Evolutionary conservation across 352 stramenopile species (phyloP).

Genomic region (Pythium dissotocum): DNA sequence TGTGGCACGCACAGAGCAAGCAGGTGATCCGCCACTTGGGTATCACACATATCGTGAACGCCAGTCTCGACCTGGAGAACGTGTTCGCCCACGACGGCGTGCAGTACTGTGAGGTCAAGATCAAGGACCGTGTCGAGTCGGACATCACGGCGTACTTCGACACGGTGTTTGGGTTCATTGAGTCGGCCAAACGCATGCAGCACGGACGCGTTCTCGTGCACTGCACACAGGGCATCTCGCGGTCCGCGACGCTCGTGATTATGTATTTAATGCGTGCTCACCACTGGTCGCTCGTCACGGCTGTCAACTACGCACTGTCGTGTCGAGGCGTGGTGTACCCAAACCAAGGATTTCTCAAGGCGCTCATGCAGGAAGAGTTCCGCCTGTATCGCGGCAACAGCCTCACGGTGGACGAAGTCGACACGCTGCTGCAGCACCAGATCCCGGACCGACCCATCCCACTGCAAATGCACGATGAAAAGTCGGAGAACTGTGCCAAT

Average conservation of each 20-base stretch:
- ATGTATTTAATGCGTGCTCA: constrained; percentile 87
- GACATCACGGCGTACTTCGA: constrained; percentile 79
- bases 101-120: constrained; percentile 75
- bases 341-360: constrained; percentile 79
- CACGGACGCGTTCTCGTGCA: constrained; percentile 81
- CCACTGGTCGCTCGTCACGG: constrained; percentile 82
- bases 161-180: constrained; percentile 69
- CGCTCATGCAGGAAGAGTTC: constrained; percentile 78
- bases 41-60: constrained; percentile 87
- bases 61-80: constrained; percentile 76
- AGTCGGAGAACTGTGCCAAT: constrained; percentile 67
- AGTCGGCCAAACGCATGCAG: constrained; percentile 73
- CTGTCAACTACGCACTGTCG: constrained; percentile 76
- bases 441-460: constrained; percentile 77
- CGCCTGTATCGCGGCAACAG: constrained; percentile 81
- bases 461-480: constrained; percentile 57
- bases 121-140: constrained; percentile 73
- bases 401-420: constrained; percentile 63
- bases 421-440: constrained; percentile 69
- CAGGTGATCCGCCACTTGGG: constrained; percentile 75
- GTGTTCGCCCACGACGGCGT: constrained; percentile 70
- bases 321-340: constrained; percentile 81
- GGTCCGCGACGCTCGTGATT: constrained; percentile 80
- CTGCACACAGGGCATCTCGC: constrained; percentile 85
- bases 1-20: constrained; percentile 85